phyloP scores from a whole-genome alignment of 352 stramenopile genomes.

The Pilasporangium apinafurcum region DNA sequence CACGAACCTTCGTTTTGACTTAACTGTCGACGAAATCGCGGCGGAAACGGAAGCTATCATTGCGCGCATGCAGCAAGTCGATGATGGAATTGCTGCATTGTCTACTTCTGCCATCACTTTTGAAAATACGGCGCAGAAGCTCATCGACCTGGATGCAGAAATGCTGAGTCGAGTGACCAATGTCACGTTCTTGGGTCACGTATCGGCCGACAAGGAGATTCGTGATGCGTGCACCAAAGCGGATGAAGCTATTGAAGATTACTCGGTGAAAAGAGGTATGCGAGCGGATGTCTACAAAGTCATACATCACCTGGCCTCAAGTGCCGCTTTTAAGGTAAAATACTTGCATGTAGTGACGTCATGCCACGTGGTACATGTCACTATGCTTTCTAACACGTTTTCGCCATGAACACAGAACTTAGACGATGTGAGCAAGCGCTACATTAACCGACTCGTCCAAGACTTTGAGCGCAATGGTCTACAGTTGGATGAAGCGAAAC shows the following conservation, averaged over 20 bases:
- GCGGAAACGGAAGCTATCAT: slow-evolving; percentile 58
- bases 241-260: slow-evolving; percentile 73
- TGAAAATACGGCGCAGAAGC: slow-evolving; percentile 62
- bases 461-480: slow-evolving; percentile 86
- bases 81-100: slow-evolving; percentile 63
- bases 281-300: slow-evolving; percentile 79
- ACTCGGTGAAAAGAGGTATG: slow-evolving; percentile 75
- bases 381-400: neutral
- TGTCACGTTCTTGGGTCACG: slow-evolving; percentile 83
- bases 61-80: slow-evolving; percentile 52
- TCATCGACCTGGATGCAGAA: slow-evolving; percentile 81
- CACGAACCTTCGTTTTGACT: slow-evolving; percentile 64
- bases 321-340: slow-evolving; percentile 31
- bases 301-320: slow-evolving; percentile 47
- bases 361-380: neutral
- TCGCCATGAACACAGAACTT: slow-evolving; percentile 28
- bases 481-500: slow-evolving; percentile 58
- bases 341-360: neutral
- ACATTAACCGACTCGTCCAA: slow-evolving; percentile 66
- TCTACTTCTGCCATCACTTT: slow-evolving; percentile 37
- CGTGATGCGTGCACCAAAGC: slow-evolving; percentile 79
- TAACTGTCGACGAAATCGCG: slow-evolving; percentile 72
- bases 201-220: slow-evolving; percentile 52
- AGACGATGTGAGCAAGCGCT: slow-evolving; percentile 54
- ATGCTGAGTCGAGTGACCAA: slow-evolving; percentile 79